Conservation (phyloP, 1,139 yeast species). For the Eremothecium cymbalariae region DNA sequence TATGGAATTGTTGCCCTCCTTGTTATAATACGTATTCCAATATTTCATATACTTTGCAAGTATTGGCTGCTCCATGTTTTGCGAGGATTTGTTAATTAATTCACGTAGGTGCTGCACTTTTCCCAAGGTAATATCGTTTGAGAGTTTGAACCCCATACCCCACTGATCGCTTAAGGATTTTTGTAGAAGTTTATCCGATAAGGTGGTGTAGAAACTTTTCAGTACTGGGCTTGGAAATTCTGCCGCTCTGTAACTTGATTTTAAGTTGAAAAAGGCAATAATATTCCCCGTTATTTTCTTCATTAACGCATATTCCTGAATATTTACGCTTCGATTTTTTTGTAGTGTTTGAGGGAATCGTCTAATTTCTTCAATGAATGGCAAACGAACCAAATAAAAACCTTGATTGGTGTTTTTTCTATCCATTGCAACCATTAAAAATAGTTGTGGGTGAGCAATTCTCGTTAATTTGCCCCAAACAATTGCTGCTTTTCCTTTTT, state of each 20-base stretch:
- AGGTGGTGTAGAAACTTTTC: slow-evolving; percentile 53
- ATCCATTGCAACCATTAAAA: slow-evolving; percentile 51
- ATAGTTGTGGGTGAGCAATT: slow-evolving; percentile 50
- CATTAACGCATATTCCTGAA: slow-evolving; percentile 30
- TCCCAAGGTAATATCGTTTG: slow-evolving; percentile 7
- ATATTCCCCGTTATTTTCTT: slow-evolving; percentile 35
- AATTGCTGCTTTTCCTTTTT: slow-evolving; percentile 50
- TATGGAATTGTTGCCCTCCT: slow-evolving; percentile 1
- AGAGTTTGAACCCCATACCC: neutral
- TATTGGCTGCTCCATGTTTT: slow-evolving; percentile 15
- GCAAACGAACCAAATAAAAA: slow-evolving; percentile 50
- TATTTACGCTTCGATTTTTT: slow-evolving; percentile 16
- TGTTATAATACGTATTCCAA: slow-evolving; percentile 26
- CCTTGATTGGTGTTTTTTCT: slow-evolving; percentile 38
- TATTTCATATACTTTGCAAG: slow-evolving; percentile 19
- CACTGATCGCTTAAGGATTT: neutral
- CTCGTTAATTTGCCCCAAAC: slow-evolving; percentile 61
- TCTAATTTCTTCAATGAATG: slow-evolving; percentile 59
- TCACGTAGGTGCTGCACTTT: slow-evolving; percentile 7
- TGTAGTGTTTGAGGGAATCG: slow-evolving; percentile 35
- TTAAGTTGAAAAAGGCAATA: slow-evolving; percentile 37
- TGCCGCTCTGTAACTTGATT: slow-evolving; percentile 47
- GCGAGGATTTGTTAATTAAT: slow-evolving; percentile 1
- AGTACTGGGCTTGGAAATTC: slow-evolving; percentile 60
- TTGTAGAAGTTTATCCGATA: slow-evolving; percentile 53